phyloP scores from a whole-genome alignment of 2,329 filamentous ascomycete genomes.

The Fusarium sp. region DNA sequence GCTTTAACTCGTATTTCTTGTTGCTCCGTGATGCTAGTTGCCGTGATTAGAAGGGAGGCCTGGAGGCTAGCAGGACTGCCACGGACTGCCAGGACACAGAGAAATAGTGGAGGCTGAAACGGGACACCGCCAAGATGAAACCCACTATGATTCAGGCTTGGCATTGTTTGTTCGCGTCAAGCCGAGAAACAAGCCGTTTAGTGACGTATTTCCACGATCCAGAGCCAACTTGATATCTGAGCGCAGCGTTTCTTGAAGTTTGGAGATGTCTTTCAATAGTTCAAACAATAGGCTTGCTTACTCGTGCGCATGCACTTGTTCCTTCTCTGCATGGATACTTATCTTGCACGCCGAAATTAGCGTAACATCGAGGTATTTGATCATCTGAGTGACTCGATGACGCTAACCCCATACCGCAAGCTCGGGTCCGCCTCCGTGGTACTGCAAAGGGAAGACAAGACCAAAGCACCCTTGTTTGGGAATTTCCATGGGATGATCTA shows the following conservation, averaged over 20 bases:
- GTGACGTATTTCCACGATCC: background rate
- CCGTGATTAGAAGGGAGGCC: background rate
- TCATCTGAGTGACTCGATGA: constrained; percentile 9
- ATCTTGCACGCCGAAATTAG: constrained; percentile 1
- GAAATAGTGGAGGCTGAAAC: constrained; percentile 19
- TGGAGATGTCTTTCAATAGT: background rate
- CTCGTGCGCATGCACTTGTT: background rate
- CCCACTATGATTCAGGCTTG: constrained; percentile 27
- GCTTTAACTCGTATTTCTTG: background rate
- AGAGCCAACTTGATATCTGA: background rate
- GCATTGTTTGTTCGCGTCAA: constrained; percentile 3
- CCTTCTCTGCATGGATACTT: background rate
- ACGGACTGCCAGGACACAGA: background rate
- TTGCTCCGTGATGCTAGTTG: background rate
- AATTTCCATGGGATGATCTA: constrained; percentile 14
- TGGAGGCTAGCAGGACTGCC: background rate
- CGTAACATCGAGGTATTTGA: background rate
- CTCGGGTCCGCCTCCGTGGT: constrained; percentile 24
- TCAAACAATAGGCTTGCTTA: too few species aligned
- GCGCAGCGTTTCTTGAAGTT: background rate
- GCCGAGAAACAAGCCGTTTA: constrained; percentile 20
- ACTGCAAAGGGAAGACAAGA: constrained; percentile 16
- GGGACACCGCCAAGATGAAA: constrained; percentile 23
- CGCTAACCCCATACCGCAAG: constrained; percentile 7
- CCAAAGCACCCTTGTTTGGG: background rate